Conservation (phyloP, 495 filamentous ascomycete species). For the Penicillium tannophilum region DNA sequence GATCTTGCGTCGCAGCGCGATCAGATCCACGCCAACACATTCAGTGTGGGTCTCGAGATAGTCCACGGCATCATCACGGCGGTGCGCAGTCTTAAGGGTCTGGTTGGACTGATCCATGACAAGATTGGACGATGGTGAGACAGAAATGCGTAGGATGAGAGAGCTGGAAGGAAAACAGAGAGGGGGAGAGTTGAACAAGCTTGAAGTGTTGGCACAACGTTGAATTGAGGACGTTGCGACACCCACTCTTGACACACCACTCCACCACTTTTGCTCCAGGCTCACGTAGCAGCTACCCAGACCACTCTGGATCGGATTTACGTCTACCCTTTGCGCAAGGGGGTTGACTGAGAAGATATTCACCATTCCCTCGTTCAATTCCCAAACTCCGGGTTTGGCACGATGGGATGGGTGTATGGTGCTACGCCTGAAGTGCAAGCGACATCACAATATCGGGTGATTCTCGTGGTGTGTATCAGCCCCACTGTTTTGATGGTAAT, state of each 20-base stretch:
- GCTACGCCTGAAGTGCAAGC: conserved; percentile 40
- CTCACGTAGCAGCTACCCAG: too few species aligned
- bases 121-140: neutral
- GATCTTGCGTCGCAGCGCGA: conserved; percentile 41
- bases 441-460: conserved; percentile 43
- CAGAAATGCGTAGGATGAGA: neutral
- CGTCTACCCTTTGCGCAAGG: neutral
- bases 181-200: neutral
- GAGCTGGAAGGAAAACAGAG: neutral
- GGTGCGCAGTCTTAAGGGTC: neutral
- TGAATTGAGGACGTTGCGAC: too few species aligned
- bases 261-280: too few species aligned
- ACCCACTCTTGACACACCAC: too few species aligned
- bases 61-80: conserved; percentile 33
- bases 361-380: neutral
- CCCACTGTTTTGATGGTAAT: conserved; percentile 42
- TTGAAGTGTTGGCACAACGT: neutral
- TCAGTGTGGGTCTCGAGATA: conserved; percentile 34
- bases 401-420: conserved; percentile 50
- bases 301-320: neutral
- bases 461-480: conserved; percentile 47
- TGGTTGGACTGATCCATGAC: conserved; percentile 19
- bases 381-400: neutral
- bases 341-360: neutral
- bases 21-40: conserved; percentile 17